Base-by-base conservation (phyloP, 2,329 filamentous ascomycete species). In the Diaporthe citriasiana region DNA sequence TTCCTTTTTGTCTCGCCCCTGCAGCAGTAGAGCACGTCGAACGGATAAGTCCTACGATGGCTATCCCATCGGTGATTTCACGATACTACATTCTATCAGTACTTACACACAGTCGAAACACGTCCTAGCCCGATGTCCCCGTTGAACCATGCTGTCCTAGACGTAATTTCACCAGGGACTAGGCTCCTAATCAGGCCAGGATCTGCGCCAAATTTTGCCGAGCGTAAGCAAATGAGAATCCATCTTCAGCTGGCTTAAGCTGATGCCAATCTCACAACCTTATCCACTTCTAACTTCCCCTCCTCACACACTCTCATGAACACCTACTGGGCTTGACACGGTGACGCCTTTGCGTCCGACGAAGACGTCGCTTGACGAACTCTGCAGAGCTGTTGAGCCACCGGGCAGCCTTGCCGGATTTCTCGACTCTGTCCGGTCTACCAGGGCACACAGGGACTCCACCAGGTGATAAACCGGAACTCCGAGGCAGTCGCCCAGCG, bases 161-260 rank as follows among this genome's bases (percentile, higher is more conserved):
- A 30, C 9, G 56, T 40, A 27, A 25, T 40, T 42, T 59, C 38
- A 42, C 57, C 10, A 4, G 22, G 8, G 7, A 25, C 33, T 59
- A 15, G 33, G 35, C 55, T 2, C 57, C 25, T 27, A 22, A 30
- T 33, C 4, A 45, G 38, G 25, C 15, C 25, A 45, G 38, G 59
- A 63, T 63, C 40, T 35, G 27, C 53, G 19, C 53, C 9, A 8
- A 56, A 55, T 30, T 33, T 55, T 33, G 51, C 51, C 51, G 33
- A 55, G 51, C 51, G 51, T 55, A 55, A 55, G 51, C 51, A 55
- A 17, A 35, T 33, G 33, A 17, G 59, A 63, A 63, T 63, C 59
- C 59, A 45, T 63, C 40, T 15, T 30, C 59, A 45, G 59, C 38
- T 45, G 3, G 17, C 38, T 30, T 40, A 19, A 45, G 59, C 40